phyloP scores from a whole-genome alignment of 1,284 basidiomycete species.

The Tilletia walkeri region DNA sequence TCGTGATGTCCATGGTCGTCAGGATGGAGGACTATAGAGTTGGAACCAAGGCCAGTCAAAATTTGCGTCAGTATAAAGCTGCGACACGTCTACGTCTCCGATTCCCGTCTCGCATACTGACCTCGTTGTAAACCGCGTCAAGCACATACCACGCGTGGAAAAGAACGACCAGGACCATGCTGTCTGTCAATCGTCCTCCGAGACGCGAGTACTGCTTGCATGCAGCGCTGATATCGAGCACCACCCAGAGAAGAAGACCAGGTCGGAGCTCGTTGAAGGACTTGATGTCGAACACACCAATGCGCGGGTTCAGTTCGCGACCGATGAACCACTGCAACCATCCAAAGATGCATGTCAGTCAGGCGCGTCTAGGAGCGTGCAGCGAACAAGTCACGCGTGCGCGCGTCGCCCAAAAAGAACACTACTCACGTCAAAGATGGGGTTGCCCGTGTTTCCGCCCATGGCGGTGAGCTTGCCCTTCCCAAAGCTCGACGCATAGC shows the following conservation, averaged over 20 bases:
- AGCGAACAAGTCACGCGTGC: no score
- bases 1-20: conserved; percentile 96
- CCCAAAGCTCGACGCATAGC: conserved; percentile 73
- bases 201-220: conserved; percentile 84
- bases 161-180: conserved; percentile 81
- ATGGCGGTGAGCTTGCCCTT: conserved; percentile 70
- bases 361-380: no score
- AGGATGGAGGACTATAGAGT: conserved; percentile 66
- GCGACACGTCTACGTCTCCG: not conserved
- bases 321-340: conserved; percentile 86
- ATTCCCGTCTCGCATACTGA: conserved; percentile 51
- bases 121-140: conserved; percentile 86
- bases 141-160: conserved; percentile 87
- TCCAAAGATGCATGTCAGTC: not conserved
- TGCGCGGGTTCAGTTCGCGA: conserved; percentile 83
- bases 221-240: conserved; percentile 85
- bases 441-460: conserved; percentile 85
- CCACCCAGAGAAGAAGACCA: conserved; percentile 89
- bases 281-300: conserved; percentile 89
- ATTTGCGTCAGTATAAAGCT: not conserved
- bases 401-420: not conserved
- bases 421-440: conserved; percentile 76
- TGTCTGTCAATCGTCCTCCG: conserved; percentile 74
- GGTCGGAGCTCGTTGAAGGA: conserved; percentile 80
- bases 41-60: not conserved